Evolutionary conservation across 805 yeast genomes (phyloP).

Genomic region (Wickerhamomyces strasburgensis): DNA sequence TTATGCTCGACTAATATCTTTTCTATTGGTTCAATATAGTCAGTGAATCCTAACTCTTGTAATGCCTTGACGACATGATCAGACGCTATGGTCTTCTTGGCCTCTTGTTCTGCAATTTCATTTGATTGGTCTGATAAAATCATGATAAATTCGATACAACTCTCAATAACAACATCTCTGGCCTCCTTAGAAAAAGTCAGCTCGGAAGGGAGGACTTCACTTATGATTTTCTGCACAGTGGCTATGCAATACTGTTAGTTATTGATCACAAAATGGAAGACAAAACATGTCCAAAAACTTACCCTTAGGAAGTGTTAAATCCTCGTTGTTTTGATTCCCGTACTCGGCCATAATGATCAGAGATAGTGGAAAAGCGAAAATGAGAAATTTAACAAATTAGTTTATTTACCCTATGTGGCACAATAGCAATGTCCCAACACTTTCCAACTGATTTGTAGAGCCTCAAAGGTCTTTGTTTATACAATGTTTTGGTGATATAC

Average conservation of each 20-base stretch:
- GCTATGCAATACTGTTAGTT: conserved; percentile 38
- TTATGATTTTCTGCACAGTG: conserved; percentile 90
- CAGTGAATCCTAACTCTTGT: conserved; percentile 78
- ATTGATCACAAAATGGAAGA: neutral
- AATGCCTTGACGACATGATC: conserved; percentile 93
- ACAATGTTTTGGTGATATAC: too few species aligned
- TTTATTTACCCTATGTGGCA: too few species aligned
- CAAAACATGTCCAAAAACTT: conserved; percentile 9
- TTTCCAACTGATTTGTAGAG: too few species aligned
- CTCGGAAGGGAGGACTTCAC: conserved; percentile 87
- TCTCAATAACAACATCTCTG: conserved; percentile 90
- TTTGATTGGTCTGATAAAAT: conserved; percentile 88
- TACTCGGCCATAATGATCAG: conserved; percentile 22
- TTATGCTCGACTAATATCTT: conserved; percentile 81
- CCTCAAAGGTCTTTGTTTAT: too few species aligned
- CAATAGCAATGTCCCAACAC: too few species aligned
- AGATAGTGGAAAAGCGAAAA: too few species aligned
- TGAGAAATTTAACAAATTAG: too few species aligned
- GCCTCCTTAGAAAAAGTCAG: conserved; percentile 88
- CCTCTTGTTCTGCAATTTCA: conserved; percentile 93
- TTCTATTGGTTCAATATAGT: conserved; percentile 77
- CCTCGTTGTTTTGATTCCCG: conserved; percentile 27
- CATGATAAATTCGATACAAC: conserved; percentile 95
- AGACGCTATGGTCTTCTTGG: conserved; percentile 93
- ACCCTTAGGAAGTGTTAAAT: conserved; percentile 41